Evolutionary conservation across 2,329 filamentous ascomycete genomes (phyloP).

Genomic region (Neofusicoccum cordaticola): DNA sequence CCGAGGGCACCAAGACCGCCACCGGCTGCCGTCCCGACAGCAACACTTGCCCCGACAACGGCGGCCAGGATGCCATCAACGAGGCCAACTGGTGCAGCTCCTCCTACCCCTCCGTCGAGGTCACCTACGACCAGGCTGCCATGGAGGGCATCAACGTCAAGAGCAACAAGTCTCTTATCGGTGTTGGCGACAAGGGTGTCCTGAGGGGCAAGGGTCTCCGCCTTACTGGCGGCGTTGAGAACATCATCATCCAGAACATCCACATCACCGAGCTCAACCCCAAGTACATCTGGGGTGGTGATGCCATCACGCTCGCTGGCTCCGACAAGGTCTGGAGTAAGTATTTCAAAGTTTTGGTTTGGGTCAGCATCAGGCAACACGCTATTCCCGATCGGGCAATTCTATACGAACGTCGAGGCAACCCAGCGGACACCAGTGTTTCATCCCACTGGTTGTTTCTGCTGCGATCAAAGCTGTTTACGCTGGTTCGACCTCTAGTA

Average conservation of each 20-base stretch:
- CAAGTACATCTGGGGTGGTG: constrained; percentile 39
- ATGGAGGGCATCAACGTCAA: constrained; percentile 31
- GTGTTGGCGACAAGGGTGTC: constrained; percentile 39
- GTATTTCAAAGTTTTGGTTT: background rate
- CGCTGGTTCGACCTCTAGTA: background rate
- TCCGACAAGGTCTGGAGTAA: constrained; percentile 35
- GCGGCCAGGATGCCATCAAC: constrained; percentile 16
- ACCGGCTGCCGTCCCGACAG: constrained; percentile 9
- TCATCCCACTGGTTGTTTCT: background rate
- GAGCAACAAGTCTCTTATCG: constrained; percentile 44
- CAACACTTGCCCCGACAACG: constrained; percentile 12
- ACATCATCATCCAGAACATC: constrained; percentile 44
- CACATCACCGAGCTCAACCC: constrained; percentile 39
- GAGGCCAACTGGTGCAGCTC: constrained; percentile 15
- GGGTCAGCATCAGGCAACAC: constrained; percentile 21
- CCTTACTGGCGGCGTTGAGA: constrained; percentile 32
- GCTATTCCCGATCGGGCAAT: background rate
- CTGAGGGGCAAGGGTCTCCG: constrained; percentile 44
- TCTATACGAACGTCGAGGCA: background rate
- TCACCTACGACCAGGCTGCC: constrained; percentile 36
- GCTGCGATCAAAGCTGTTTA: background rate
- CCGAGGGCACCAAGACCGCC: constrained; percentile 19
- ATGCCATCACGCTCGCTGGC: constrained; percentile 36
- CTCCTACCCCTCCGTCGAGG: constrained; percentile 8
- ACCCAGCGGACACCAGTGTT: background rate